These are phyloP conservation scores for Trypanosoma congolense DNA, from an alignment of 208 protist species.

Conservation along the genomic window DNA sequence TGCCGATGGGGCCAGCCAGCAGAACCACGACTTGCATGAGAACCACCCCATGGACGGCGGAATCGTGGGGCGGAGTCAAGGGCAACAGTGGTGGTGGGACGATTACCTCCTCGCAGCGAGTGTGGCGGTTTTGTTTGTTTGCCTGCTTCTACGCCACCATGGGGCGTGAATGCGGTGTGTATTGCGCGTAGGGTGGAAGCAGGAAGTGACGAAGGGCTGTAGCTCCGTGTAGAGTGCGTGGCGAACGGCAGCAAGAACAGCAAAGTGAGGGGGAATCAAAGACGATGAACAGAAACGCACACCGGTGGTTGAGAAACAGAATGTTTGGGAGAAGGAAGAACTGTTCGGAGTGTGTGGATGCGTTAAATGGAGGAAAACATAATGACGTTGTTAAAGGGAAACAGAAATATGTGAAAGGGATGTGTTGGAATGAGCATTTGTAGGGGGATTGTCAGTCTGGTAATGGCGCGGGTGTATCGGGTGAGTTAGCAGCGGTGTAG, in stretches of 20 bases:
- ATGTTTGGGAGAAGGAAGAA: too few species aligned
- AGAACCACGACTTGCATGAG: not conserved
- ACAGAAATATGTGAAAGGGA: not conserved
- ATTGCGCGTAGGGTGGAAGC: not conserved
- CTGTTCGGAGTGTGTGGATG: too few species aligned
- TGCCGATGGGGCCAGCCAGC: not conserved
- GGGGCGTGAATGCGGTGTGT: slow-evolving; percentile 11
- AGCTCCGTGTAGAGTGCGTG: too few species aligned
- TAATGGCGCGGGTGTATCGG: too few species aligned
- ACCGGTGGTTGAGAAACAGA: too few species aligned
- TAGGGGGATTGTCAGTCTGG: not conserved
- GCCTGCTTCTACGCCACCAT: slow-evolving; percentile 50
- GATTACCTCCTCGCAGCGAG: slow-evolving; percentile 13
- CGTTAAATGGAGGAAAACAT: not conserved
- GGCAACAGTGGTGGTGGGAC: slow-evolving; percentile 16
- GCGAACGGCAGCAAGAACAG: too few species aligned
- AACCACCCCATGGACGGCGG: not conserved
- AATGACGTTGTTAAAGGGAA: not conserved
- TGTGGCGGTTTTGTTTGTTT: slow-evolving; percentile 24
- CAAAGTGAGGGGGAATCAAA: too few species aligned
- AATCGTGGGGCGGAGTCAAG: too few species aligned
- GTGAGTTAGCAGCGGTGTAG: too few species aligned
- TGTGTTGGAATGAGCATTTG: not conserved
- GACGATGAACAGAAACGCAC: too few species aligned
- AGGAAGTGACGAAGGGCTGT: too few species aligned